Evolutionary conservation across 768 basidiomycete species (phyloP).

Genomic region (Suillus subaureus): DNA sequence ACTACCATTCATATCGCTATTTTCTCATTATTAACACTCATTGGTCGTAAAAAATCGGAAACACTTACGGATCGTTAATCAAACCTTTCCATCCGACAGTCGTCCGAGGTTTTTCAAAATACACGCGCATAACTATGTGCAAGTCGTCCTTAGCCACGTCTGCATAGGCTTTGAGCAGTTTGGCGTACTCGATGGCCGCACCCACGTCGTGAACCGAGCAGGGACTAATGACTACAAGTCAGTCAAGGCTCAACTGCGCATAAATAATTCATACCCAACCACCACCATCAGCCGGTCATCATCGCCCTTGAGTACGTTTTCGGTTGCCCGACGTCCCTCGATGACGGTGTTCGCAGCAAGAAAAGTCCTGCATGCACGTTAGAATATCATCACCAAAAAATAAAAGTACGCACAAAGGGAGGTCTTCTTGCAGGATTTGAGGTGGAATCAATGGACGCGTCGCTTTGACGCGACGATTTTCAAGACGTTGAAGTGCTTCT

Average conservation of each 20-base stretch:
- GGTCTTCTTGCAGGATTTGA: conserved; percentile 92
- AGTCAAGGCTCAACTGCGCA: conserved; percentile 9
- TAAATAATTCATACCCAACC: conserved; percentile 61
- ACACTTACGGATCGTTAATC: conserved; percentile 82
- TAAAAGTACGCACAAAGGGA: conserved; percentile 64
- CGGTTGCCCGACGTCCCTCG: conserved; percentile 77
- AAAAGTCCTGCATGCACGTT: conserved; percentile 55
- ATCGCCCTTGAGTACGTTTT: conserved; percentile 78
- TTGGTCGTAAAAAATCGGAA: not conserved
- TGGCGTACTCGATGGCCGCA: conserved; percentile 86
- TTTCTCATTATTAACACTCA: not conserved
- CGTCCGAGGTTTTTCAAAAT: conserved; percentile 96
- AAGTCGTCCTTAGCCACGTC: conserved; percentile 82
- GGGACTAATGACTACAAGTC: conserved; percentile 50
- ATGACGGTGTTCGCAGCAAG: conserved; percentile 86
- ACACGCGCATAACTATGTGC: conserved; percentile 96
- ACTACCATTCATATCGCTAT: conserved; percentile 76
- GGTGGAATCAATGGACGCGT: conserved; percentile 92
- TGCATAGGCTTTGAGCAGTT: conserved; percentile 76
- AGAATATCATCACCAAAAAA: conserved; percentile 7
- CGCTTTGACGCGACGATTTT: conserved; percentile 84
- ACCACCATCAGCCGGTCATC: conserved; percentile 94
- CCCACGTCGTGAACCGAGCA: conserved; percentile 94
- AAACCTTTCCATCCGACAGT: conserved; percentile 99
- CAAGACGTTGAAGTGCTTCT: conserved; percentile 78